These are phyloP conservation scores for Oryza coarctata DNA, from an alignment of 176 grass and related monocot species.

Conservation along the genomic window DNA sequence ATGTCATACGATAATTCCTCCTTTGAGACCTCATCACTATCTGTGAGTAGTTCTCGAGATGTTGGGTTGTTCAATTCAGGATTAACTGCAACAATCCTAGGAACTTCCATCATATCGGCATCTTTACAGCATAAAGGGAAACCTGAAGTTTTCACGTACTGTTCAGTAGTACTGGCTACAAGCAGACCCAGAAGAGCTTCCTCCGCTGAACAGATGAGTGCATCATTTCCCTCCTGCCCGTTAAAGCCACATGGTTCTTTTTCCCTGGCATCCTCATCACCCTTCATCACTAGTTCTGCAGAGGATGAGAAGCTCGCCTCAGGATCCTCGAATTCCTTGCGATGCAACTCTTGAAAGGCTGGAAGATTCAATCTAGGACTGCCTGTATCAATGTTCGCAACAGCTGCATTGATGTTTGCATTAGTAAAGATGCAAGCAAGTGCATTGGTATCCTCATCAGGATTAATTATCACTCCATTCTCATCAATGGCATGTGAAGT, in stretches of 20 bases:
- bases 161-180: constrained; percentile 14
- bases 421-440: background rate
- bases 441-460: constrained; percentile 6
- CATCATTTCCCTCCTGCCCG: background rate
- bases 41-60: background rate
- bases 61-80: constrained; percentile 6
- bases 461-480: background rate
- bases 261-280: background rate
- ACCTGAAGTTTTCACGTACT: constrained; percentile 14
- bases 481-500: background rate
- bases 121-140: constrained; percentile 23
- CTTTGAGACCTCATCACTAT: background rate
- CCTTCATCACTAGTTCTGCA: constrained; percentile 8
- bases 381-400: background rate
- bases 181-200: constrained; percentile 1
- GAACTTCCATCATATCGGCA: background rate
- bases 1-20: background rate
- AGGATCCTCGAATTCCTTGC: background rate
- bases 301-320: constrained; percentile 4
- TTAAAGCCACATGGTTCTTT: background rate
- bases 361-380: constrained; percentile 2
- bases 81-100: background rate
- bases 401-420: background rate
- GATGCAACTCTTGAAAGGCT: background rate
- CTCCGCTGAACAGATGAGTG: background rate